Base-by-base conservation (phyloP, 1,139 yeast genomes). In the Hemisphaericaspora xylanilytica region DNA sequence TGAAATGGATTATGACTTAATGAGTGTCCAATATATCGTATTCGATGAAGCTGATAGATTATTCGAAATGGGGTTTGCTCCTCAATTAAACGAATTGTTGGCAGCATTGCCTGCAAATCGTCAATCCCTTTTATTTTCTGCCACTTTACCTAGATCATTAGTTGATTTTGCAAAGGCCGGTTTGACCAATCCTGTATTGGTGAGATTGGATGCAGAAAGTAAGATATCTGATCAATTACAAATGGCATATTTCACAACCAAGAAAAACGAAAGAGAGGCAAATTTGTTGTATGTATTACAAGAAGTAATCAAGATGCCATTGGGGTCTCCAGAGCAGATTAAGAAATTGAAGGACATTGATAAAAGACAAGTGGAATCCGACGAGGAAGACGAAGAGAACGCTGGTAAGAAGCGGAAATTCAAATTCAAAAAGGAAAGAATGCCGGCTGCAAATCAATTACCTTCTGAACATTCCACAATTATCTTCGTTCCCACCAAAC, bases 91-190 rank as follows among this genome's bases (percentile, higher is more conserved):
- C 55, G 97, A 92, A 60, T 74, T 94, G 50, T 65, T 94, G 37
- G 92, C 89, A 2, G 75, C 94, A 0, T 73, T 92, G 44, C 96
- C 97, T 0, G 62, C 88, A 12, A 71, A 75, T 29, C 78, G 97
- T 58, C 98, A 94, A 62, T 85, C 97, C 0, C 68, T 92, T 37
- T 70, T 94, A 47, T 94, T 94, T 52, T 87, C 96, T 28, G 99
- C 99, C 2, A 94, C 99, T 0, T 75, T 94, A 43, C 99, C 99
- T 5, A 79, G 85, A 46, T 79, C 94, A 0, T 74, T 92, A 50
- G 96, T 94, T 20, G 97, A 92, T 53, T 92, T 92, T 65, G 98
- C 98, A 37, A 90, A 90, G 56, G 97, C 98, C 3, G 98, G 98
- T 8, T 73, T 92, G 37, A 77, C 82, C 3, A 92, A 89, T 55